Evolutionary conservation across 2,329 filamentous ascomycete genomes (phyloP).

Genomic region (Alternaria longipes): DNA sequence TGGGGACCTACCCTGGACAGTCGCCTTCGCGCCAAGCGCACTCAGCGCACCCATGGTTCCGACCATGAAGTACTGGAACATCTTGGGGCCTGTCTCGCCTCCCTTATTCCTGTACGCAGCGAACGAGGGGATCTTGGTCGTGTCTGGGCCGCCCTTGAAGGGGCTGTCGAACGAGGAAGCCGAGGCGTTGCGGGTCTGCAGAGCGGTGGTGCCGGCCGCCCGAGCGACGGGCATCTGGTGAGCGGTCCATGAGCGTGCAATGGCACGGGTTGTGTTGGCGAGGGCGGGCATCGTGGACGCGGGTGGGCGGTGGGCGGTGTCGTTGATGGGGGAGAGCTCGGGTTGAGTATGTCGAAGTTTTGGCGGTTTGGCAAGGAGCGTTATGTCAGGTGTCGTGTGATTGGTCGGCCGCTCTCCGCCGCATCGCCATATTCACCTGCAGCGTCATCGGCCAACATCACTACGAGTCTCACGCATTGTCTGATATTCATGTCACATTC

Average conservation of each 20-base stretch:
- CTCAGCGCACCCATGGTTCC: conserved; percentile 91
- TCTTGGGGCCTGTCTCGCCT: conserved; percentile 76
- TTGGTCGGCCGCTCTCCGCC: conserved; percentile 6
- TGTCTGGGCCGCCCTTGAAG: conserved; percentile 61
- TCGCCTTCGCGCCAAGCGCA: conserved; percentile 95
- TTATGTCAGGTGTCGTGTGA: conserved; percentile 20
- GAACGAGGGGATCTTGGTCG: conserved; percentile 85
- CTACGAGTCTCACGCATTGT: not conserved
- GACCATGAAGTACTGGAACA: conserved; percentile 99
- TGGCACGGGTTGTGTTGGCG: conserved; percentile 56
- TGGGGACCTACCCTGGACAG: conserved; percentile 83
- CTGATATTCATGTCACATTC: not conserved
- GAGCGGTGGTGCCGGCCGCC: conserved; percentile 56
- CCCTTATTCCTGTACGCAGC: conserved; percentile 81
- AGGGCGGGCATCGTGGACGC: conserved; percentile 60
- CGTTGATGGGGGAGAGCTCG: conserved; percentile 31
- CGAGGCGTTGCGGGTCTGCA: conserved; percentile 56
- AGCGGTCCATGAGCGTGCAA: conserved; percentile 59
- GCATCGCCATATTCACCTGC: conserved; percentile 8
- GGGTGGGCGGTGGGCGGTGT: conserved; percentile 37
- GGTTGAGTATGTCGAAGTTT: conserved; percentile 37
- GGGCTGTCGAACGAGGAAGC: conserved; percentile 62
- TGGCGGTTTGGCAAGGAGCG: conserved; percentile 29
- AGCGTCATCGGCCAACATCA: conserved; percentile 15
- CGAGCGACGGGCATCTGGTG: conserved; percentile 58